These are phyloP conservation scores for Acanthamoeba healyi DNA, from an alignment of 208 protist species.

Conservation along the genomic window DNA sequence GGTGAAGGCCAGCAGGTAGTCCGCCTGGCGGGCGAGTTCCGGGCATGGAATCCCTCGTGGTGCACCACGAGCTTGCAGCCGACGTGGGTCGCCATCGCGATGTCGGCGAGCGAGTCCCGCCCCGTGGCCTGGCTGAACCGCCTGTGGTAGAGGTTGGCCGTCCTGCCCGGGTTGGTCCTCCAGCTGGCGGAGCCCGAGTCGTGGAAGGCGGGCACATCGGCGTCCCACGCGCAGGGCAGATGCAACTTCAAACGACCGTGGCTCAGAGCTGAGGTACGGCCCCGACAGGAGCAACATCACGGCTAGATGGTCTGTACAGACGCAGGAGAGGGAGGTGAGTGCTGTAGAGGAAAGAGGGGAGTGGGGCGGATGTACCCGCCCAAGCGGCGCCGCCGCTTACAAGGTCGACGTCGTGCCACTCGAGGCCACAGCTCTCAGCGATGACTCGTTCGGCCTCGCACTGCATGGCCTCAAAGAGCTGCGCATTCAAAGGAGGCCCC, in stretches of 20 bases:
- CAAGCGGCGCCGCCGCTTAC: not conserved
- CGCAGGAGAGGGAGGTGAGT: too few species aligned
- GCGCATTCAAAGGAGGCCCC: not conserved
- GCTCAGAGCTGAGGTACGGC: not conserved
- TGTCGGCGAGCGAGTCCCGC: constrained; percentile 15
- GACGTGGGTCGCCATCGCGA: not conserved
- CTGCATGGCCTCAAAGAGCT: not conserved
- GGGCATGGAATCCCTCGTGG: not conserved
- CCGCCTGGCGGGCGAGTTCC: not conserved
- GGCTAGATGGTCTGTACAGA: not conserved
- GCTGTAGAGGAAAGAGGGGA: not conserved
- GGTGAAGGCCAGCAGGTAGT: constrained; percentile 39
- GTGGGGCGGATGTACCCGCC: not conserved
- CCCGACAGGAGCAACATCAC: not conserved
- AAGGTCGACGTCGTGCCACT: not conserved
- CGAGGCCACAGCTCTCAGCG: not conserved
- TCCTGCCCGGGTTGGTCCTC: not conserved
- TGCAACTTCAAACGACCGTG: not conserved
- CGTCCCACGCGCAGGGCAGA: constrained; percentile 10
- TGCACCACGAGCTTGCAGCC: not conserved
- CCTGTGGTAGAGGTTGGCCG: constrained; percentile 9
- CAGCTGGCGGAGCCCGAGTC: not conserved
- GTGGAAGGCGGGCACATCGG: not conserved
- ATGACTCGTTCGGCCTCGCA: not conserved
- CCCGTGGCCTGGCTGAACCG: not conserved